Evolutionary conservation across 169 alveolate genomes (phyloP).

Genomic region (Cryptosporidium ubiquitum): DNA sequence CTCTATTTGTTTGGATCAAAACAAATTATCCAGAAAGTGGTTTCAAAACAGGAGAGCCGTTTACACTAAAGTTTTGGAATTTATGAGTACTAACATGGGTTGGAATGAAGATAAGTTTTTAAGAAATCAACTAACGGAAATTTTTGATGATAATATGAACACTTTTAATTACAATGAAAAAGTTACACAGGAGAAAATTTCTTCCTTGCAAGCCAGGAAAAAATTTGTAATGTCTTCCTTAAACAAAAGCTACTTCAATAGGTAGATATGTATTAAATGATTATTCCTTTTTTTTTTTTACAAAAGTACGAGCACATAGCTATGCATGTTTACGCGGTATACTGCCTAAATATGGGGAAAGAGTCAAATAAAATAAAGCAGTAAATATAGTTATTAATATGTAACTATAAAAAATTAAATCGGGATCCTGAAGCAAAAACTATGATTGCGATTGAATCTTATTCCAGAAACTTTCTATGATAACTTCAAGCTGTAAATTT

Average conservation of each 20-base stretch:
- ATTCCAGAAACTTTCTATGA: conserved; percentile 43
- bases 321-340: neutral
- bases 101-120: conserved; percentile 26
- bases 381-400: neutral
- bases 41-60: conserved; percentile 33
- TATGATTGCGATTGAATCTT: conserved; percentile 19
- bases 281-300: neutral
- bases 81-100: conserved; percentile 5
- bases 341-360: neutral
- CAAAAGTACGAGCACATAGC: neutral
- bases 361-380: neutral
- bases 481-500: conserved; percentile 27
- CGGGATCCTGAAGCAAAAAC: neutral
- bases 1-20: neutral
- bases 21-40: conserved; percentile 29
- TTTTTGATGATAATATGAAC: conserved; percentile 19
- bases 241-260: conserved; percentile 26
- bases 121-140: neutral
- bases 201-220: conserved; percentile 13
- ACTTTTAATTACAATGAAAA: neutral
- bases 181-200: neutral
- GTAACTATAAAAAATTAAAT: neutral
- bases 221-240: conserved; percentile 43
- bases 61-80: conserved; percentile 1
- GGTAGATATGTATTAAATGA: neutral